Evolutionary conservation across 495 filamentous ascomycete genomes (phyloP).

Genomic region (Hypoxylon cercidicola): DNA sequence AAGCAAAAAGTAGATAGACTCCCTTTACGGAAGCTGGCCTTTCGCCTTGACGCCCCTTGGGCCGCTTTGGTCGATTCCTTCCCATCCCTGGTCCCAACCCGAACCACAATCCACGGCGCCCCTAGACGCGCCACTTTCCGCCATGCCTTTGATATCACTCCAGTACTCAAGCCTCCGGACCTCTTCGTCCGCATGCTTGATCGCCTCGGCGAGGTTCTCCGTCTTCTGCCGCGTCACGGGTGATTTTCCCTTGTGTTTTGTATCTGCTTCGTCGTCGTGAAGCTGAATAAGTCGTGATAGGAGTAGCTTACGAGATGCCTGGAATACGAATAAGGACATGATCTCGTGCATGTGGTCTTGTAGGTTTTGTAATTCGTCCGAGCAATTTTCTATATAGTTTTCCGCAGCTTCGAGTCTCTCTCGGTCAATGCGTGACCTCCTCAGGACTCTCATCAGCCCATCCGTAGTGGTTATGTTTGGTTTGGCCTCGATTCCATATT

Average conservation of each 20-base stretch:
- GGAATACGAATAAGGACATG: conserved; percentile 88
- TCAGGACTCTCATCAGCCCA: conserved; percentile 61
- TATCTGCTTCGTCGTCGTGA: conserved; percentile 63
- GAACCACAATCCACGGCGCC: conserved; percentile 55
- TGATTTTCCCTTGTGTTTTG: conserved; percentile 45
- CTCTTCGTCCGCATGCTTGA: conserved; percentile 72
- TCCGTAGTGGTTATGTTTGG: conserved; percentile 43
- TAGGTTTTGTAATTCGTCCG: conserved; percentile 82
- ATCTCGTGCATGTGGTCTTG: conserved; percentile 82
- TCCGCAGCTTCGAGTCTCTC: conserved; percentile 86
- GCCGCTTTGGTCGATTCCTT: conserved; percentile 57
- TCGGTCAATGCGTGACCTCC: conserved; percentile 79
- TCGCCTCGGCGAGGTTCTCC: conserved; percentile 65
- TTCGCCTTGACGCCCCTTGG: conserved; percentile 29
- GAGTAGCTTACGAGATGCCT: conserved; percentile 82
- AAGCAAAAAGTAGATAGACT: conserved; percentile 3
- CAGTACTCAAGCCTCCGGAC: conserved; percentile 76
- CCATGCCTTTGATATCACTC: conserved; percentile 75
- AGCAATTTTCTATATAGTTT: conserved; percentile 80
- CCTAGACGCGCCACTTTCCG: conserved; percentile 61
- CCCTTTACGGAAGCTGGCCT: conserved; percentile 25
- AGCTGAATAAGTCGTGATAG: conserved; percentile 71
- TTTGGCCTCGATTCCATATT: conserved; percentile 36
- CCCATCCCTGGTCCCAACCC: conserved; percentile 59
- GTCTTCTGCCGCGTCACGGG: conserved; percentile 47